Evolutionary conservation across 1,284 basidiomycete species (phyloP).

Genomic region (Tetrapyrgos nigripes): DNA sequence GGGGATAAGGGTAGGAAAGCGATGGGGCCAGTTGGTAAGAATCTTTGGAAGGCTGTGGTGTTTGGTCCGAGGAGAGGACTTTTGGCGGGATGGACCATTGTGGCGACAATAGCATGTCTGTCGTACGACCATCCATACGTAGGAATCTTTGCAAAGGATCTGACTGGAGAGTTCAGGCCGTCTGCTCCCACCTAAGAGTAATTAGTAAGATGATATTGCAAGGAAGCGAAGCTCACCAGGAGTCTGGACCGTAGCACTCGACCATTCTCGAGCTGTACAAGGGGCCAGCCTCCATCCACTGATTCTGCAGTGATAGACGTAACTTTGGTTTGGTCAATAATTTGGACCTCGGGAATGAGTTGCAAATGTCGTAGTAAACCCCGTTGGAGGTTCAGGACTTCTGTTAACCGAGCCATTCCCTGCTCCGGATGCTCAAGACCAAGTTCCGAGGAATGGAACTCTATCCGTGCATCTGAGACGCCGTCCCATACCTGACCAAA

Average conservation of each 20-base stretch:
- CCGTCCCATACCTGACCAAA: conserved; percentile 88
- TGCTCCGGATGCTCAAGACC: conserved; percentile 34
- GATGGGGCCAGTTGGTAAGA: conserved; percentile 94
- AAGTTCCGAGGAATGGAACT: conserved; percentile 67
- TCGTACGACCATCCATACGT: conserved; percentile 95
- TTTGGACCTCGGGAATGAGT: conserved; percentile 47
- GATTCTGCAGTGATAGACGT: conserved; percentile 60
- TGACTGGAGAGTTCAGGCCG: conserved; percentile 94
- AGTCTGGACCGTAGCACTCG: conserved; percentile 70
- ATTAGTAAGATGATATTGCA: conserved; percentile 4
- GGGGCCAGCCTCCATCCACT: conserved; percentile 70
- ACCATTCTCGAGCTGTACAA: conserved; percentile 73
- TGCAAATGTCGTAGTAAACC: conserved; percentile 71
- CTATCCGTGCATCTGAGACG: conserved; percentile 79
- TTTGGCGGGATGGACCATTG: conserved; percentile 74
- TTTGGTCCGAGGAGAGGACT: conserved; percentile 67
- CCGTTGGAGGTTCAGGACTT: conserved; percentile 91
- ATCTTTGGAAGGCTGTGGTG: conserved; percentile 92
- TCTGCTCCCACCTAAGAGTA: conserved; percentile 87
- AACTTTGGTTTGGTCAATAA: conserved; percentile 76
- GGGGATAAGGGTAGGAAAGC: conserved; percentile 91
- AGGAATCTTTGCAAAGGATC: conserved; percentile 85
- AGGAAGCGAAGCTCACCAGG: conserved; percentile 55
- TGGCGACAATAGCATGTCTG: conserved; percentile 91
- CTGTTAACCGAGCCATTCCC: conserved; percentile 85